Percentiles rank a stretch among this genome's conserved stretches.
Evolutionary conservation across 306 rosid species (phyloP).

Genomic region (Rosa persica): DNA sequence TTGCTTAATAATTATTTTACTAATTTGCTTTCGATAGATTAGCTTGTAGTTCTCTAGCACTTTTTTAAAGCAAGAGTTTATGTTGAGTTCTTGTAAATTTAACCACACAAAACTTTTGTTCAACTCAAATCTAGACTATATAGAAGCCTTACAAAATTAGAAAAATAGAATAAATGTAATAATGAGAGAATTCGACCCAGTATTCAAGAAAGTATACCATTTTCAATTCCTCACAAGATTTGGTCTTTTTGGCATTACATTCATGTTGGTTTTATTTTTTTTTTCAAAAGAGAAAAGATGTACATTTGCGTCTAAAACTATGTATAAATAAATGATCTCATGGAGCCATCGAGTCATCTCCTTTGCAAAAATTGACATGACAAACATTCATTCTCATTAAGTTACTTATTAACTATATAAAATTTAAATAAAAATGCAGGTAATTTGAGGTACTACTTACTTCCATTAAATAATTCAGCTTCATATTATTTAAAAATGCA

Average conservation of each 20-base stretch:
- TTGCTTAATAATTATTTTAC: background rate
- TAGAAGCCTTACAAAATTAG: background rate
- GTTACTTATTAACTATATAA: too few relatives aligned
- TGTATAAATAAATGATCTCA: background rate
- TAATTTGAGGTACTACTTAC: too few relatives aligned
- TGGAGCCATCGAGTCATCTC: background rate
- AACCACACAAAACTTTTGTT: background rate
- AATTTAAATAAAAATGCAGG: too few relatives aligned
- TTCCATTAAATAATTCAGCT: too few relatives aligned
- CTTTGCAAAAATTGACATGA: background rate
- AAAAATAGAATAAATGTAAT: background rate
- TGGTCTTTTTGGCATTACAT: background rate
- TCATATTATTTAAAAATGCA: too few relatives aligned
- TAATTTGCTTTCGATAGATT: background rate
- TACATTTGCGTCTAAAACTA: background rate
- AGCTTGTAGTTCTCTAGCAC: too few relatives aligned
- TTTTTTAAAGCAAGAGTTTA: background rate
- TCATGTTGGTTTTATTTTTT: background rate
- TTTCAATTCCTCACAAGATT: background rate
- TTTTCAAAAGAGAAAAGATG: background rate
- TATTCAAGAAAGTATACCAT: background rate
- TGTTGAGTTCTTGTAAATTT: background rate
- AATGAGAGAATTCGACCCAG: background rate
- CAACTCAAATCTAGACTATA: background rate
- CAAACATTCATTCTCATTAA: too few relatives aligned